Evolutionary conservation across 2,329 filamentous ascomycete genomes (phyloP).

Genomic region (Colletotrichum gloeosporioides): DNA sequence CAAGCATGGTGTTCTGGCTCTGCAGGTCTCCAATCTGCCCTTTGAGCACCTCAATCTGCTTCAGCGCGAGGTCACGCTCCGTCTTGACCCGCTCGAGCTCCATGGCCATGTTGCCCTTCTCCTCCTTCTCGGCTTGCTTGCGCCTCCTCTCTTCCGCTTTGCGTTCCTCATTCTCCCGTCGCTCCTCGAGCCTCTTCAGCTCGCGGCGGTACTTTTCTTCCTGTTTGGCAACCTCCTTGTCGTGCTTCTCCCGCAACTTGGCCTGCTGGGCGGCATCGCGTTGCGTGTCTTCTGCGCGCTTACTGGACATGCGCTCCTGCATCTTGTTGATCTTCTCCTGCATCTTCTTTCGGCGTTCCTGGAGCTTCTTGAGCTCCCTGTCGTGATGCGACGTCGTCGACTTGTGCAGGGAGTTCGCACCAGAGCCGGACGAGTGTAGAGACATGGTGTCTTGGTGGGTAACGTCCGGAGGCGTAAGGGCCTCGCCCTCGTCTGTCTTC

Average conservation of each 20-base stretch:
- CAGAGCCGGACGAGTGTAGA: constrained; percentile 44
- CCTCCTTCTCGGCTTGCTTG: constrained; percentile 60
- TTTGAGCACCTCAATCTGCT: constrained; percentile 60
- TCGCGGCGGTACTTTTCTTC: constrained; percentile 71
- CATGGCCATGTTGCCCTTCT: constrained; percentile 50
- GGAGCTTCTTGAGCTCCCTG: constrained; percentile 69
- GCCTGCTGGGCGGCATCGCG: constrained; percentile 56
- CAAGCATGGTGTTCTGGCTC: constrained; percentile 63
- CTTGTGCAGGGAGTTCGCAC: not conserved
- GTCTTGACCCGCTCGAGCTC: constrained; percentile 58
- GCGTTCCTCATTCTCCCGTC: constrained; percentile 65
- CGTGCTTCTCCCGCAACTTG: constrained; percentile 68
- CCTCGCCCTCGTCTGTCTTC: constrained; percentile 32
- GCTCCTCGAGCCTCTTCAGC: constrained; percentile 67
- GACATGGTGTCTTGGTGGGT: constrained; percentile 20
- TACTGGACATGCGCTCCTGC: constrained; percentile 51
- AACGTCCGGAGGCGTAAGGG: constrained; percentile 12
- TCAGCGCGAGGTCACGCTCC: constrained; percentile 57
- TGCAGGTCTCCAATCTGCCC: constrained; percentile 63
- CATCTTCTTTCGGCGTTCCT: constrained; percentile 64
- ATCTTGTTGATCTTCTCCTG: constrained; percentile 67
- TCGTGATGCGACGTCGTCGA: constrained; percentile 52
- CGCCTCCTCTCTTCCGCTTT: constrained; percentile 59
- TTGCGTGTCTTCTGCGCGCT: constrained; percentile 51
- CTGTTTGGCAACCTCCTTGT: constrained; percentile 67